Evolutionary conservation across 495 filamentous ascomycete species (phyloP), one percentile per base, ranked within the genome.

Genomic region (Neurospora sublineolata): DNA sequence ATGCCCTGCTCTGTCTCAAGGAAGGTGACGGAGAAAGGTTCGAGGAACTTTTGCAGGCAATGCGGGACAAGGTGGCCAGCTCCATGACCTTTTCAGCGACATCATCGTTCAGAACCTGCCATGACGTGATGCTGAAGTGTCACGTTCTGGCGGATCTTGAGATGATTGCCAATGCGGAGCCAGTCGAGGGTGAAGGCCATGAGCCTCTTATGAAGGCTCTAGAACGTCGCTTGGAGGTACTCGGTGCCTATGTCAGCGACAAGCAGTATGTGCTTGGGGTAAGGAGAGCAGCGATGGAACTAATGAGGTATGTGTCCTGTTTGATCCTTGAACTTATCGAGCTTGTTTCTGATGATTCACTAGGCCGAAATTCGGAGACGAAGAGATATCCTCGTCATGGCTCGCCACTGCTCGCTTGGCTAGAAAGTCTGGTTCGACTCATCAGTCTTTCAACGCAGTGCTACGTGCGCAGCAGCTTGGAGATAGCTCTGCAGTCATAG

Each of bases 261-360:
- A 97, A 98, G 79, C 94, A 98, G 79, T 97, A 97, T 76, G 80
- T 99, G 36, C 86, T 99, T n/a, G 91, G 94, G 3, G 84, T 98
- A 27, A 86, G 94, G 69, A 86, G 94, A 72, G 94, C 94, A 39
- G 88, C 89, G 2, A 97, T 97, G 93, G 87, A 93, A 73, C 75
- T 93, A 72, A 87, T 87, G 73, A 79, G 81, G 89, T 90, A 83
- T 72, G 85, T 79, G 44, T 68, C 20, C 44, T 42, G 38, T 68
- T 77, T 69, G 74, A 37, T 37, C 69, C 52, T 30, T 40, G 70
- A 86, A 84, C 18, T 69, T 79, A 18, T 60, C 7, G 52, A 30
- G 52, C 52, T 64, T 6, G 11, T 68, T 85, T 67, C 80, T 84
- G 72, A 84, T 38, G 11, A 64, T 36, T 44, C n/a, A 69, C 30